Evolutionary conservation across 2,329 filamentous ascomycete species (phyloP).

Genomic region (Fusarium acutatum): DNA sequence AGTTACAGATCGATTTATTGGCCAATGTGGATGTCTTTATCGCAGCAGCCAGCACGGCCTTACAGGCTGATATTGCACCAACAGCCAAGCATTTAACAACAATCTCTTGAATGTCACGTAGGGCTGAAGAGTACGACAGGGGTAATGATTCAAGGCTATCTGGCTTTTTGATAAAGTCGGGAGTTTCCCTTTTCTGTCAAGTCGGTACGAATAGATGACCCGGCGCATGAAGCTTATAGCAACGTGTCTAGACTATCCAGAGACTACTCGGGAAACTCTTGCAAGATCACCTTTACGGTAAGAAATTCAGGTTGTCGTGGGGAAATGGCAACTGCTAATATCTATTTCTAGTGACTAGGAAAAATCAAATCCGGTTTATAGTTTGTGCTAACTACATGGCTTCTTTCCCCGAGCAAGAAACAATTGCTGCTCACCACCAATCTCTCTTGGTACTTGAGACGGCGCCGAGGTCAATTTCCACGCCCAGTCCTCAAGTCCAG

Average conservation of each 20-base stretch:
- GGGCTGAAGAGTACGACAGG: background rate
- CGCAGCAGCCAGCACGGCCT: background rate
- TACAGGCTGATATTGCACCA: background rate
- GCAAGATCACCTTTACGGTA: background rate
- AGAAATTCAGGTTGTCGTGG: background rate
- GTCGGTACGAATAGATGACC: background rate
- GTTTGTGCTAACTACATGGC: background rate
- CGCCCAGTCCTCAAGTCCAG: conserved; percentile 35
- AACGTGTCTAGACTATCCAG: background rate
- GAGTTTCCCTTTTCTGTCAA: background rate
- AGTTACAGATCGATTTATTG: background rate
- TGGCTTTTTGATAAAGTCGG: background rate
- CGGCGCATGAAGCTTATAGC: background rate
- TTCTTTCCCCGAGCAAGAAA: conserved; percentile 40
- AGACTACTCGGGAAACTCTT: background rate
- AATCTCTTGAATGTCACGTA: background rate
- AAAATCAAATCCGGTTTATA: background rate
- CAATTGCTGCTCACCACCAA: conserved; percentile 37
- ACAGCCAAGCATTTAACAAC: background rate
- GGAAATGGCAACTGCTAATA: background rate
- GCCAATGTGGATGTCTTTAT: background rate
- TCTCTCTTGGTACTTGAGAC: conserved; percentile 34
- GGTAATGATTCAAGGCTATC: background rate
- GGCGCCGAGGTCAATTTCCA: conserved; percentile 38
- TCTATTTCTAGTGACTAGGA: no score